These are phyloP conservation scores for Solanum medicagineum DNA, from an alignment of 257 asterid species.

Conservation along the genomic window DNA sequence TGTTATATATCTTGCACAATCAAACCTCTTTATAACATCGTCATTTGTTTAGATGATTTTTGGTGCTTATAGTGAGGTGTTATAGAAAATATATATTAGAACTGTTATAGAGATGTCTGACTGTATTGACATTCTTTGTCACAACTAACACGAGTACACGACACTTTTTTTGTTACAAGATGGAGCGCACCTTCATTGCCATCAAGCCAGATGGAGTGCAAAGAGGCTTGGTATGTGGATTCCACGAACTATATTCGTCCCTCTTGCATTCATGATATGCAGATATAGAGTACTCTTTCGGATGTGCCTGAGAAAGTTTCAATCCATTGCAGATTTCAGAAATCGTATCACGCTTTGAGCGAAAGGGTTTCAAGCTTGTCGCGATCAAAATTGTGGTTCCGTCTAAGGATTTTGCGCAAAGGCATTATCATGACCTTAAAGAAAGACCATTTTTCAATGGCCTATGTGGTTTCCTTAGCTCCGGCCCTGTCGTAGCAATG, in stretches of 20 bases:
- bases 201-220: constrained; percentile 99
- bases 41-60: background rate
- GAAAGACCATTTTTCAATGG: constrained; percentile 91
- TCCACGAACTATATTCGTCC: background rate
- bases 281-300: background rate
- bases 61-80: background rate
- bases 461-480: constrained; percentile 92
- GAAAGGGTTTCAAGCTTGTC: constrained; percentile 89
- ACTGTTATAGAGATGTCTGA: too few relatives aligned
- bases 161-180: constrained; percentile 17
- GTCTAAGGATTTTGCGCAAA: constrained; percentile 74
- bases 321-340: constrained; percentile 61
- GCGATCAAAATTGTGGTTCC: constrained; percentile 79
- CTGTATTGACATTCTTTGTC: background rate
- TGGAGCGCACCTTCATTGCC: constrained; percentile 92
- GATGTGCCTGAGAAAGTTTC: background rate
- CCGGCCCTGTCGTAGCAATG: constrained; percentile 98
- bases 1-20: background rate
- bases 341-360: constrained; percentile 82
- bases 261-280: background rate
- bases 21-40: background rate
- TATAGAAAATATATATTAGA: background rate
- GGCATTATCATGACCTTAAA: constrained; percentile 89
- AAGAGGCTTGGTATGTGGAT: constrained; percentile 54
- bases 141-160: background rate